A percentile compares a stretch with the other conserved stretches of the same genome.
Conservation (phyloP, 139 green algal species). For the Picocystis salinarum region DNA sequence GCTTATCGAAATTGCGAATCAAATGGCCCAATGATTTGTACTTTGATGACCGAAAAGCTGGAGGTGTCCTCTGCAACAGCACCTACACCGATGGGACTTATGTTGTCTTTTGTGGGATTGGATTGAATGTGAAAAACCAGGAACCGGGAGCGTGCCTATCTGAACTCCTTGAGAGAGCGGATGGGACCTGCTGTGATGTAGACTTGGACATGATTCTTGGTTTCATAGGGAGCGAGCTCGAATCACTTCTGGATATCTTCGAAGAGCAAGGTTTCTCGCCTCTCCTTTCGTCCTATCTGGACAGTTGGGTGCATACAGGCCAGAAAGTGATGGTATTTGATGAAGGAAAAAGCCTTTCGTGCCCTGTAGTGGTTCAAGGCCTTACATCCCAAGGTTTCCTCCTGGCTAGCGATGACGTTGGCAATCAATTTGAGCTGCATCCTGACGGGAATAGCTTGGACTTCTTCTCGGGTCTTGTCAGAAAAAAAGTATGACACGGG, state of each 20-base stretch:
- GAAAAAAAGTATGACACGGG: too few species aligned
- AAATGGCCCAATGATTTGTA: conserved; percentile 98
- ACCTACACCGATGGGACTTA: conserved; percentile 42
- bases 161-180: conserved; percentile 22
- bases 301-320: conserved; percentile 53
- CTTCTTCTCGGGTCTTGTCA: conserved; percentile 40
- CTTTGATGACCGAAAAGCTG: conserved; percentile 51
- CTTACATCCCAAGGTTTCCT: conserved; percentile 49
- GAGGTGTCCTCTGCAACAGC: conserved; percentile 74
- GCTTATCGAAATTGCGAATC: conserved; percentile 42
- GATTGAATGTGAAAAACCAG: conserved; percentile 76
- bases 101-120: conserved; percentile 50
- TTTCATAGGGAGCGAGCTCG: conserved; percentile 23
- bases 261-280: conserved; percentile 11
- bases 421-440: conserved; percentile 54
- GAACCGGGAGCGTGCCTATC: conserved; percentile 77
- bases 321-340: conserved; percentile 39
- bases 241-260: conserved; percentile 38
- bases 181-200: too few species aligned
- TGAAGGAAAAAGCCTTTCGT: conserved; percentile 7
- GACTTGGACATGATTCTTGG: conserved; percentile 26
- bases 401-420: conserved; percentile 32
- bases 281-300: conserved; percentile 21
- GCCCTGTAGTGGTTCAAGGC: conserved; percentile 28
- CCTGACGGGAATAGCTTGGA: conserved; percentile 73